Conservation (phyloP, 2,329 filamentous ascomycete genomes). For the Zelopaecilomyces penicillatus region DNA sequence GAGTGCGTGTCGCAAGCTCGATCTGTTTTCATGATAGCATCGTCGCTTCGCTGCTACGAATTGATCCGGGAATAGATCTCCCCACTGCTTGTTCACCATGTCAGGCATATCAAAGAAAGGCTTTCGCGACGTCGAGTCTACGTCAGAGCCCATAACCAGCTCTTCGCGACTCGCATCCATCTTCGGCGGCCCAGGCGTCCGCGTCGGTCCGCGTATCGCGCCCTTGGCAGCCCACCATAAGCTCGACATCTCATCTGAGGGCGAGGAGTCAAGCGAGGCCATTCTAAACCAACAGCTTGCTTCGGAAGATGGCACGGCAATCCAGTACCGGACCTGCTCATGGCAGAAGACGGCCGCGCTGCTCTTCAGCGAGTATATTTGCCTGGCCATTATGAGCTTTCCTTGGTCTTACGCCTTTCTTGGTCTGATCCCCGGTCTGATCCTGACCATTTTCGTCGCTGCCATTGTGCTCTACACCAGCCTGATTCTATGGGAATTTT, state of each 20-base stretch:
- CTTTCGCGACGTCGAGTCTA: slow-evolving; percentile 9
- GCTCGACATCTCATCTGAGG: slow-evolving; percentile 29
- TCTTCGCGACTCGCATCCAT: slow-evolving; percentile 24
- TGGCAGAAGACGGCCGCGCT: slow-evolving; percentile 92
- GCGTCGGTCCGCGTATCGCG: slow-evolving; percentile 44
- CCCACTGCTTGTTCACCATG: slow-evolving; percentile 13
- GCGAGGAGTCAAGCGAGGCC: slow-evolving; percentile 37
- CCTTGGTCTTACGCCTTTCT: slow-evolving; percentile 86
- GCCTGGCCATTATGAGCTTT: slow-evolving; percentile 87
- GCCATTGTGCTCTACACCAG: slow-evolving; percentile 72
- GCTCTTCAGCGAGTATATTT: slow-evolving; percentile 93
- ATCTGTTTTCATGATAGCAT: too few relatives aligned
- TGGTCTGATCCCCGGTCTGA: slow-evolving; percentile 75
- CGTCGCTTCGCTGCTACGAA: too few relatives aligned
- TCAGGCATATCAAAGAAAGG: slow-evolving; percentile 15
- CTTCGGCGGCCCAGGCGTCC: slow-evolving; percentile 32
- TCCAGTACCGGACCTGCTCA: slow-evolving; percentile 87
- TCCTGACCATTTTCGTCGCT: slow-evolving; percentile 73
- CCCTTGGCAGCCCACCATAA: slow-evolving; percentile 31
- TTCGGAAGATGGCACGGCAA: slow-evolving; percentile 66
- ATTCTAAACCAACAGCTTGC: slow-evolving; percentile 62
- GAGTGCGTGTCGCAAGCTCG: too few relatives aligned
- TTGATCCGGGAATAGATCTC: neutral
- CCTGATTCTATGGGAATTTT: slow-evolving; percentile 66
- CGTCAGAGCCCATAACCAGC: slow-evolving; percentile 7